Base-by-base conservation (phyloP, 371 early-diverging fungal species). In the Sporodiniella umbellata region DNA sequence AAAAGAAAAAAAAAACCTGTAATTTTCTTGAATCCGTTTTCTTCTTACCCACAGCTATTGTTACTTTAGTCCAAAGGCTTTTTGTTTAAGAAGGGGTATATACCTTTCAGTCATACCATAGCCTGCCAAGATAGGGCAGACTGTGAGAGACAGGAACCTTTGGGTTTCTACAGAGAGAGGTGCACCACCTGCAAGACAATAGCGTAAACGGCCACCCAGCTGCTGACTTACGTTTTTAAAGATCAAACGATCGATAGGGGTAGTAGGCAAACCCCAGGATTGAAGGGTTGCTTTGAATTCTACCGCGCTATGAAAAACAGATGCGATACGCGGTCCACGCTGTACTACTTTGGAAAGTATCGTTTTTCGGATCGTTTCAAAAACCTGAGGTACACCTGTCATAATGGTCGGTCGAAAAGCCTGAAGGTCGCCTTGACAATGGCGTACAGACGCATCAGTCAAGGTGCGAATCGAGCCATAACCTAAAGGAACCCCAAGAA, bases 151-250 rank as follows among this genome's bases (percentile, higher is more conserved):
- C 57, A 99, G 66, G 66, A 96, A 96, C 56, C 79, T 68, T 52
- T 95, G 91, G 4, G 93, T 90, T 31, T 92, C 89, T 37, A 63
- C 47, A 19, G 92, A 86, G 31, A 99, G 78, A 26, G 99, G 93
- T 2, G 99, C 99, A 53, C 98, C 96, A 53, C 99, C 99, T 24
- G 89, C 89, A n/a, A 99, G 72, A 31, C 90, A 90, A 65, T 87
- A 83, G 53, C 85, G 75, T 30, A 99, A 79, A 10, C 90, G 75
- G 25, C 99, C 99, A 51, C 99, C 99, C 54, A 94, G 88, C 51
- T 90, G 88, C 44, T 84, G 84, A 60, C 85, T 78, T 53, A 99
- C 90, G 68, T 87, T 87, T 58, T 87, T 88, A 75, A 99, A 99
- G 17, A 99, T 86, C 18, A 93, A 68, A 15, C 60, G 68, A 70